Conservation (phyloP, 768 basidiomycete species). For the Phlebiopsis gigantea region DNA sequence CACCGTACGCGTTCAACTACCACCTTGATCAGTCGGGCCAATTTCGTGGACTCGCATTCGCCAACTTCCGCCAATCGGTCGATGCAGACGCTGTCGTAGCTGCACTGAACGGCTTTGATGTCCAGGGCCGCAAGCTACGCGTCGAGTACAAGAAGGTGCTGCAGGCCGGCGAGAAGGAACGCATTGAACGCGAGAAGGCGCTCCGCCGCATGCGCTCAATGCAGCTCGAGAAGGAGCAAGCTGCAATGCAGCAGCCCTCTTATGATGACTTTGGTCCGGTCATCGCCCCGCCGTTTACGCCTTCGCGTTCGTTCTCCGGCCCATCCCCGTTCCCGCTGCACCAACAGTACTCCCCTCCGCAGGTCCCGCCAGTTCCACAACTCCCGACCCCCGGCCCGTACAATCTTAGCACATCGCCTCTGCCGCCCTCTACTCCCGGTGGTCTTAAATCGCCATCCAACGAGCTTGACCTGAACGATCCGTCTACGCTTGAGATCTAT, state of each 20-base stretch:
- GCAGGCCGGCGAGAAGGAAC: conserved; percentile 98
- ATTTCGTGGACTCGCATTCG: conserved; percentile 96
- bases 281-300: conserved; percentile 49
- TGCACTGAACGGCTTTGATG: conserved; percentile 93
- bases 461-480: conserved; percentile 94
- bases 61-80: conserved; percentile 87
- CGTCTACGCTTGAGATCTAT: conserved; percentile 94
- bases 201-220: conserved; percentile 96
- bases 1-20: conserved; percentile 99
- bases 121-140: conserved; percentile 93
- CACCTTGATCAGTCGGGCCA: conserved; percentile 95
- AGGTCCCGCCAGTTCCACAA: conserved; percentile 4
- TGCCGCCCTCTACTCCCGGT: conserved; percentile 55
- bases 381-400: conserved; percentile 38
- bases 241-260: conserved; percentile 28
- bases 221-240: conserved; percentile 85
- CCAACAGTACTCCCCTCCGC: conserved; percentile 56
- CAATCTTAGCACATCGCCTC: conserved; percentile 43
- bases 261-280: conserved; percentile 77
- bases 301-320: conserved; percentile 71
- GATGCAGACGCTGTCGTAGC: conserved; percentile 96
- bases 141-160: conserved; percentile 99
- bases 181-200: conserved; percentile 98
- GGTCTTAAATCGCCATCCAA: conserved; percentile 59
- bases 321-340: conserved; percentile 54